Evolutionary conservation across 2,329 filamentous ascomycete genomes (phyloP).

Genomic region (Pestalotiopsis sp.): DNA sequence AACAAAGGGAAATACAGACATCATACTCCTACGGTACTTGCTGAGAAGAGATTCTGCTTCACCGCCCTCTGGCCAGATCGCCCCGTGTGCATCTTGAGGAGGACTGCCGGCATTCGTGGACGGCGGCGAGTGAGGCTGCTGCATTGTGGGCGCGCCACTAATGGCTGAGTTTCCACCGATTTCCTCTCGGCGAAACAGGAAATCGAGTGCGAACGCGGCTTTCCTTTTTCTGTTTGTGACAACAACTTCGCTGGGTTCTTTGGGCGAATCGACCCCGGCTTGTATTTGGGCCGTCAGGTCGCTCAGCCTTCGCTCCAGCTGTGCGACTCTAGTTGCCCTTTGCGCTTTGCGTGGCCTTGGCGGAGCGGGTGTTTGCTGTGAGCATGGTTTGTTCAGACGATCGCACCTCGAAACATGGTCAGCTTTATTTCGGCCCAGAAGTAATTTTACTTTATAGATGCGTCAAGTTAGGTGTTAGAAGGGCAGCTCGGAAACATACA

Average conservation of each 20-base stretch:
- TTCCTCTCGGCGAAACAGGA: background rate
- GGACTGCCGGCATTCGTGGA: background rate
- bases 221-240: background rate
- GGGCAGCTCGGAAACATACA: no score
- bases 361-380: slow-evolving; percentile 14
- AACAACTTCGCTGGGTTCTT: background rate
- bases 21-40: slow-evolving; percentile 44
- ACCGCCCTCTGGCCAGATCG: slow-evolving; percentile 10
- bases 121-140: background rate
- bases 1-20: slow-evolving; percentile 49
- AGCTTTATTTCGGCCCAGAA: background rate
- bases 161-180: background rate
- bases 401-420: slow-evolving; percentile 12
- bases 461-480: no score
- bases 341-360: background rate
- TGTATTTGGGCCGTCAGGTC: background rate
- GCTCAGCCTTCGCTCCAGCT: background rate
- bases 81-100: background rate
- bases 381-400: slow-evolving; percentile 14
- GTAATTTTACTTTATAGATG: no score
- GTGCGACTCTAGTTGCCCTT: background rate
- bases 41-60: slow-evolving; percentile 43
- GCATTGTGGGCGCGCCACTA: background rate
- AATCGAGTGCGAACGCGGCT: background rate
- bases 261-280: background rate